Percentiles rank a stretch among this genome's conserved stretches.
Evolutionary conservation across 495 filamentous ascomycete species (phyloP).

Genomic region (Hyaloscypha bicolor): DNA sequence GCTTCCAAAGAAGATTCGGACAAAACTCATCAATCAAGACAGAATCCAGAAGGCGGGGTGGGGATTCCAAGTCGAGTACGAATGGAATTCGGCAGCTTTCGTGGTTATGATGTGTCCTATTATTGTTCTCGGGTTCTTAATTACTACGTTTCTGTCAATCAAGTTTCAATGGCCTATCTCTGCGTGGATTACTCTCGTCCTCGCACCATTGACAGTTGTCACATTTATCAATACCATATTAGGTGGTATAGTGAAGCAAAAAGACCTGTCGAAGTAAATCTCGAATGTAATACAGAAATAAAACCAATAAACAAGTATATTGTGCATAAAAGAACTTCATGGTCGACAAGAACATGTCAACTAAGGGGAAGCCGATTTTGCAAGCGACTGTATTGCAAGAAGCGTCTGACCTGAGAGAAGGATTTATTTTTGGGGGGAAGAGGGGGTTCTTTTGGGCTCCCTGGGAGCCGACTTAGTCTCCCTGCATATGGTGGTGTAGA

Average conservation of each 20-base stretch:
- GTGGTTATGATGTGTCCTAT: neutral
- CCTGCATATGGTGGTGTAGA: no score
- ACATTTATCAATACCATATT: conserved; percentile 6
- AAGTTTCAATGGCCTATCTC: neutral
- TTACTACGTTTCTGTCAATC: neutral
- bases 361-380: no score
- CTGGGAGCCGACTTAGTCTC: no score
- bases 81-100: conserved; percentile 1
- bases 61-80: conserved; percentile 9
- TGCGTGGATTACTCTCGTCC: neutral
- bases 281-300: neutral
- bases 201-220: neutral
- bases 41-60: conserved; percentile 1
- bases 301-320: no score
- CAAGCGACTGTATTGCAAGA: no score
- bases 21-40: neutral
- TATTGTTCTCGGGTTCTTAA: neutral
- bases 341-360: no score
- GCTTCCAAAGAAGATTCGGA: conserved; percentile 1
- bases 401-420: no score
- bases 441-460: no score
- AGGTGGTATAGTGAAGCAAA: conserved; percentile 1
- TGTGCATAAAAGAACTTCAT: no score
- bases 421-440: no score
- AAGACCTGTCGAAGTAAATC: neutral